Conservation (phyloP, 495 filamentous ascomycete species). For the Aspergillus conjunctus region DNA sequence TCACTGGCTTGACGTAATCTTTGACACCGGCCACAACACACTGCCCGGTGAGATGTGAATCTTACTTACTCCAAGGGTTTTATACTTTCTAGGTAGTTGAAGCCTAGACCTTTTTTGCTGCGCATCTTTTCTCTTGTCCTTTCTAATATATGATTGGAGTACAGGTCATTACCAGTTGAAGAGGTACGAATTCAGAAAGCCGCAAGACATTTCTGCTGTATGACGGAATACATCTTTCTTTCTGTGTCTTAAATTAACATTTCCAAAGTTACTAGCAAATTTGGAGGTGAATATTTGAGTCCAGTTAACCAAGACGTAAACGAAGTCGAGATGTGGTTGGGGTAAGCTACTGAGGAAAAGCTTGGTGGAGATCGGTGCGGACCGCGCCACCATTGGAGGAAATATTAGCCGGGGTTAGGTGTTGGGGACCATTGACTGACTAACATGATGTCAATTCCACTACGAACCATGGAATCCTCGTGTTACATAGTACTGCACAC, state of each 20-base stretch:
- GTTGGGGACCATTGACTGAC: not conserved
- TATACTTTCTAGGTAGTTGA: not conserved
- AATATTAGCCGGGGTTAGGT: not conserved
- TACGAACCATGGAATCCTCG: not conserved
- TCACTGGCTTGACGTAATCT: not conserved
- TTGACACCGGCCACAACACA: not conserved
- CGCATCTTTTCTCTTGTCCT: not conserved
- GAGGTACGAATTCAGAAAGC: not conserved
- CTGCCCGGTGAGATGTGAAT: not conserved
- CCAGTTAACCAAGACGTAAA: not conserved
- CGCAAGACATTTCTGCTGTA: not conserved
- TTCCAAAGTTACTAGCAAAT: not conserved
- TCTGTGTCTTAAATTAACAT: not conserved
- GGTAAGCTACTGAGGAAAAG: not conserved
- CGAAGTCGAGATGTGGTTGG: not conserved
- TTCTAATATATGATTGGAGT: not conserved
- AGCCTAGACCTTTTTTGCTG: not conserved
- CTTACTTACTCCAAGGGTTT: not conserved
- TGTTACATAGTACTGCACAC: not conserved
- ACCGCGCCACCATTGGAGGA: not conserved
- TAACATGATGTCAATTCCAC: not conserved
- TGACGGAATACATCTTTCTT: not conserved
- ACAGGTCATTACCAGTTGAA: not conserved
- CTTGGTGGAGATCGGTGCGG: not conserved
- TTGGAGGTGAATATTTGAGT: not conserved